phyloP scores from a whole-genome alignment of 2,329 filamentous ascomycete genomes.

The Leptographium galeiforme region DNA sequence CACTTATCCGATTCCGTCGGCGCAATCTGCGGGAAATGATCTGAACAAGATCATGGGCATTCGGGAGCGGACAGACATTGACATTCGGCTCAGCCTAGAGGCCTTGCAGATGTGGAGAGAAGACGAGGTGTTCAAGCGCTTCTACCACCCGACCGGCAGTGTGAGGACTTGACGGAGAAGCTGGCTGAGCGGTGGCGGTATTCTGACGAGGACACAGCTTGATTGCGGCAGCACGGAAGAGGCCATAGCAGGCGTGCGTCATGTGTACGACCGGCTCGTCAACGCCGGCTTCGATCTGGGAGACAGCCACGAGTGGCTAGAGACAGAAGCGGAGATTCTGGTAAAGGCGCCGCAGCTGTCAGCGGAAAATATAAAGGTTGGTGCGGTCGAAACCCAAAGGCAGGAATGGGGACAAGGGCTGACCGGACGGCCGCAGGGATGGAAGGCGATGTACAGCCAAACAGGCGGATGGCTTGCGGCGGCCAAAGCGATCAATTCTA shows the following conservation, averaged over 20 bases:
- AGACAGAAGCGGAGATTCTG: slow-evolving; percentile 29
- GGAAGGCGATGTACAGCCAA: slow-evolving; percentile 28
- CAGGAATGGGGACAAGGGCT: slow-evolving; percentile 3
- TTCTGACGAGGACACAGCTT: background rate
- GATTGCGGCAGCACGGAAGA: slow-evolving; percentile 13
- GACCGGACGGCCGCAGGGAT: slow-evolving; percentile 21
- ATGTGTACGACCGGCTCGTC: slow-evolving; percentile 23
- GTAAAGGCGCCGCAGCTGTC: slow-evolving; percentile 24
- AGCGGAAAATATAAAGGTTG: slow-evolving; percentile 15
- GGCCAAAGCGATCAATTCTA: slow-evolving; percentile 19
- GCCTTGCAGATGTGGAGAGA: slow-evolving; percentile 25
- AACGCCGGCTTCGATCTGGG: slow-evolving; percentile 25
- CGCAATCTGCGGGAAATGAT: slow-evolving; percentile 31
- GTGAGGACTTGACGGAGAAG: background rate
- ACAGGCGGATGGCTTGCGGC: slow-evolving; percentile 31
- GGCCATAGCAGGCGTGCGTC: slow-evolving; percentile 19
- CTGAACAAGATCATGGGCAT: slow-evolving; percentile 33
- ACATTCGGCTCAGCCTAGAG: slow-evolving; percentile 19
- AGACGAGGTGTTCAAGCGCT: slow-evolving; percentile 33
- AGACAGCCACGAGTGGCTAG: slow-evolving; percentile 26
- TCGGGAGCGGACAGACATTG: slow-evolving; percentile 18
- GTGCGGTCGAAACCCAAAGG: slow-evolving; percentile 19
- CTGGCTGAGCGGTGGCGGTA: too few species aligned
- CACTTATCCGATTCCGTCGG: slow-evolving; percentile 29
- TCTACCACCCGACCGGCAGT: slow-evolving; percentile 23